These are phyloP conservation scores for Starmerella vaccinii DNA, from an alignment of 805 yeast species.

Conservation along the genomic window DNA sequence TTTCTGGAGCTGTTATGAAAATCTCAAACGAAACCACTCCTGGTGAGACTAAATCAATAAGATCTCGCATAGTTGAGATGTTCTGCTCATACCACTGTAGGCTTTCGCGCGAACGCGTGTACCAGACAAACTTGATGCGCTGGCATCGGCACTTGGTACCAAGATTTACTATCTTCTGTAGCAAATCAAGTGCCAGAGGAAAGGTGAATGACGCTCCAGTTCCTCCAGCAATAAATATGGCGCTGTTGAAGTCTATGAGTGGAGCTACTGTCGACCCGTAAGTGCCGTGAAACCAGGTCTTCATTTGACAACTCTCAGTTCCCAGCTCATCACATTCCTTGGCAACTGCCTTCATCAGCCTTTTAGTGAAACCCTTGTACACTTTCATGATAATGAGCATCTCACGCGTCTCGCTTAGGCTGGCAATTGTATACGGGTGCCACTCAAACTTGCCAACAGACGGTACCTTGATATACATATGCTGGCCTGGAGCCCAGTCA, in stretches of 20 bases:
- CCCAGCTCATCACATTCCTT: background rate
- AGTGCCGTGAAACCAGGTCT: constrained; percentile 5
- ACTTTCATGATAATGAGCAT: constrained; percentile 6
- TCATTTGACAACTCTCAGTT: background rate
- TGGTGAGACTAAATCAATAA: background rate
- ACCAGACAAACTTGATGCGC: constrained; percentile 1
- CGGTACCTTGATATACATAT: constrained; percentile 1
- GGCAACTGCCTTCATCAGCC: background rate
- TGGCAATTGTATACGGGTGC: constrained; percentile 4
- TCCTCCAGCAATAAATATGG: background rate
- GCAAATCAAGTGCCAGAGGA: background rate
- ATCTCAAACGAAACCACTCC: background rate
- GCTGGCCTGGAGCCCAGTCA: constrained; percentile 3
- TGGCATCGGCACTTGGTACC: background rate
- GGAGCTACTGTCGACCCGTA: background rate
- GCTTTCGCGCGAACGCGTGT: background rate
- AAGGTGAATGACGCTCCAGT: constrained; percentile 5
- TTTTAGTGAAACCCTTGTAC: background rate
- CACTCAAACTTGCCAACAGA: constrained; percentile 1
- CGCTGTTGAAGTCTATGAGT: background rate
- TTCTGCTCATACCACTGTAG: background rate
- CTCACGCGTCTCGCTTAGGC: background rate
- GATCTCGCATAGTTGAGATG: background rate
- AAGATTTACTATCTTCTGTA: background rate
- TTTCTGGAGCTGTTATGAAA: background rate